These are phyloP conservation scores for Beauveria caledonica DNA, from an alignment of 2,329 filamentous ascomycete species.

Conservation along the genomic window DNA sequence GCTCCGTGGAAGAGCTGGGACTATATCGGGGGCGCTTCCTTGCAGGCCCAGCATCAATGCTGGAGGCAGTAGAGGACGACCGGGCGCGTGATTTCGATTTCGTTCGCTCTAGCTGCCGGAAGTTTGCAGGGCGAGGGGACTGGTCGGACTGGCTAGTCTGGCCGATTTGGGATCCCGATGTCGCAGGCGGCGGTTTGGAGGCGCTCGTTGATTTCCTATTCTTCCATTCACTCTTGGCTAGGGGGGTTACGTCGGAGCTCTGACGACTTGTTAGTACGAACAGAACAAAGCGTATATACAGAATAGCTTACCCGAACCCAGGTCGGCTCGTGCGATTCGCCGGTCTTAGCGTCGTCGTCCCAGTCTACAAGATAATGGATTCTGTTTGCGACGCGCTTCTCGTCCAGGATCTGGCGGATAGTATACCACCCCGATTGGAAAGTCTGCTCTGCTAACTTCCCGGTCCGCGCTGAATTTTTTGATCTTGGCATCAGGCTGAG, in stretches of 20 bases:
- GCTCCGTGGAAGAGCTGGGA: slow-evolving; percentile 22
- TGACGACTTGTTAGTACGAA: slow-evolving; percentile 9
- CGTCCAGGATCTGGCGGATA: slow-evolving; percentile 28
- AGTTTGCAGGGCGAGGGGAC: slow-evolving; percentile 22
- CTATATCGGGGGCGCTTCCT: slow-evolving; percentile 19
- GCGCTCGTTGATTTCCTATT: slow-evolving; percentile 14
- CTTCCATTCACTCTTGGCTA: slow-evolving; percentile 27
- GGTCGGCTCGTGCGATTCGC: slow-evolving; percentile 24
- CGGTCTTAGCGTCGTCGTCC: slow-evolving; percentile 25
- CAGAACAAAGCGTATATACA: background rate
- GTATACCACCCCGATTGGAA: slow-evolving; percentile 23
- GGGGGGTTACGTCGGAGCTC: slow-evolving; percentile 24
- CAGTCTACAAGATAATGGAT: slow-evolving; percentile 32
- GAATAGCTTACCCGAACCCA: slow-evolving; percentile 23
- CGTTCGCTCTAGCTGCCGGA: slow-evolving; percentile 16
- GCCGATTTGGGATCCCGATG: background rate
- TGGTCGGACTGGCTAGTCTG: slow-evolving; percentile 17
- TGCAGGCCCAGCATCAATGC: slow-evolving; percentile 10
- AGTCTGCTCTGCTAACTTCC: slow-evolving; percentile 14
- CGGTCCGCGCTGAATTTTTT: background rate
- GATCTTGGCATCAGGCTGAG: slow-evolving; percentile 11
- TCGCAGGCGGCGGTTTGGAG: background rate
- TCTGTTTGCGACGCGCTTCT: slow-evolving; percentile 20
- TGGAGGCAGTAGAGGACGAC: background rate
- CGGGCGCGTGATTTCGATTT: background rate